Base-by-base conservation (phyloP, 2,329 filamentous ascomycete species). In the Cytospora paraplurivora region DNA sequence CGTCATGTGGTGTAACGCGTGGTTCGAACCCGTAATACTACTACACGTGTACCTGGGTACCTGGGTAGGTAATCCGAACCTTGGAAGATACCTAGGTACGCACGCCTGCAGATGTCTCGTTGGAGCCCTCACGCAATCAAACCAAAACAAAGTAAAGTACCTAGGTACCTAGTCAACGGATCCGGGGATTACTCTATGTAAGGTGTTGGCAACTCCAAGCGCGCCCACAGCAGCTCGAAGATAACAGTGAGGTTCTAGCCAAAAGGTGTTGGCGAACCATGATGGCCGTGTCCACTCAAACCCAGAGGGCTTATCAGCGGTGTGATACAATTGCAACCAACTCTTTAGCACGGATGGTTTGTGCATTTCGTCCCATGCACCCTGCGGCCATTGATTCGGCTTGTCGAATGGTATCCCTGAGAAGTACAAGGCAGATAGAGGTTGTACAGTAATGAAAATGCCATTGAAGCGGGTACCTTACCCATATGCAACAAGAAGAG, bases 281-380 rank as follows among this genome's bases (percentile, higher is more conserved):
- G 34, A 59, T 35, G 17, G 55, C 44, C 34, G 15, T 27, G 17
- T 47, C 58, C 58, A 60, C 58, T 60, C 38, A 37, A 41, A 37
- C 19, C n/a, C 32, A 32, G 6, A 54, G 58, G 27, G 21, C 37
- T 60, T 60, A 60, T 60, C 58, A 44, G 50, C 51, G 33, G 17
- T 32, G 17, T n/a, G 33, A 21, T 35, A 33, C 21, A 11, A 19
- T 21, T 27, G 27, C 27, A 27, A 27, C 27, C 27, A 47, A 10
- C 19, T n/a, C 21, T 21, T 8, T 19, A 47, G 10, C 44, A 19
- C n/a, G 7, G 44, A 47, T 19, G 44, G 44, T 8, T 21, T 11
- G 44, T 19, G 21, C 15, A 4, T 47, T 8, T 21, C 21, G 12
- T 13, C 12, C 35, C 12, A 10, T 37, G 8, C 12, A 10, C 35